phyloP scores from a whole-genome alignment of 257 asterid species.

The Nicotiana knightiana region DNA sequence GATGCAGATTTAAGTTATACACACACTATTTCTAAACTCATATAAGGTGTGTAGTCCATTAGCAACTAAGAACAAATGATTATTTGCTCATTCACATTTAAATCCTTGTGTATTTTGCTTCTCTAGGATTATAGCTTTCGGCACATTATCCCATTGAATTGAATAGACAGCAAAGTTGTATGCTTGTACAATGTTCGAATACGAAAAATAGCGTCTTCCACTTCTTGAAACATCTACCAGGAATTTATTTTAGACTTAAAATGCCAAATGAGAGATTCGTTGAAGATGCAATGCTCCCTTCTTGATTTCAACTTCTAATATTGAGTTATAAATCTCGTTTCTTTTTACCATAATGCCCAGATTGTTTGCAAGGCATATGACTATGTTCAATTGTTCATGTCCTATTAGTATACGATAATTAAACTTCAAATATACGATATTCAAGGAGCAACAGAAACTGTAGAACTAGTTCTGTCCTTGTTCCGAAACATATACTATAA shows the following conservation, averaged over 20 bases:
- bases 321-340: too few species aligned
- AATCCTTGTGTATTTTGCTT: neutral
- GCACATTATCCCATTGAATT: neutral
- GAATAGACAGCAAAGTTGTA: neutral
- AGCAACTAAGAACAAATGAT: neutral
- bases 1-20: neutral
- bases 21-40: neutral
- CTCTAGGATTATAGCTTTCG: neutral
- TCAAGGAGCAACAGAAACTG: neutral
- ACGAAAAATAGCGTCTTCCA: neutral
- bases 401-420: neutral
- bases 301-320: too few species aligned
- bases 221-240: neutral
- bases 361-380: neutral
- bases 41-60: neutral
- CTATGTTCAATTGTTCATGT: neutral
- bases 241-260: too few species aligned
- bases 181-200: neutral
- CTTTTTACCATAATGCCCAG: too few species aligned
- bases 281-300: too few species aligned
- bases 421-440: neutral
- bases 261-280: too few species aligned
- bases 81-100: neutral
- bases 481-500: neutral
- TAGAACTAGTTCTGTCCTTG: neutral